Evolutionary conservation across 1,139 yeast genomes (phyloP), one percentile per base, ranked within the genome.

Genomic region (Debaryomyces udenii): DNA sequence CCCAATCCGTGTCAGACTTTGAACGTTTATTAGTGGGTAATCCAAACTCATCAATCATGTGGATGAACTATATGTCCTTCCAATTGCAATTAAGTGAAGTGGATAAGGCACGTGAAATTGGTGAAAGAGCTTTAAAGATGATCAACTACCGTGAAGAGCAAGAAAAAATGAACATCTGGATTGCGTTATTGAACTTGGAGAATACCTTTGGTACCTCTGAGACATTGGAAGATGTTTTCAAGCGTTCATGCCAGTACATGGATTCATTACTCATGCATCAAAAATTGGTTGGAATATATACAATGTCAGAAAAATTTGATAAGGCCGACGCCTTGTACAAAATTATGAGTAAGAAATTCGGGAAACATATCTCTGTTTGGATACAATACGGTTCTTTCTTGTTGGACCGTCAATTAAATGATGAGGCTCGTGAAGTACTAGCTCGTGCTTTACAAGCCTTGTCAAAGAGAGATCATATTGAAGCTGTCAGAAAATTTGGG

Each of bases 41-140:
- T 57, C 98, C 99, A 42, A 86, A 89, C 68, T 88, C 96, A 2
- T 91, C 99, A 1, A 80, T 91, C 38, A 68, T 90, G 50, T 93
- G 99, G 99, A 91, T 93, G 89, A 89, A 91, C 66, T 93, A 87
- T 66, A 93, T 94, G 97, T 93, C 98, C 3, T 93, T 91, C 86
- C 96, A 90, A 66, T 76, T 93, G 51, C 96, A 91, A 64, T 74
- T 93, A 50, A 86, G 96, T 70, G 99, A 93, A 62, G 72, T 90
- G 45, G 97, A 91, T 41, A 89, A 86, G 66, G 97, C 98, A 9
- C 81, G 99, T 54, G 96, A 88, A 62, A 81, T 93, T 52, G 98
- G 88, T 36, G 87, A 86, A 56, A 81, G 99, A 50, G 99, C 98
- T 3, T 76, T 93, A 57, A 88, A 87, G 68, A 85, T 95, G 7